Percentiles rank a stretch among this genome's conserved stretches.
These are phyloP conservation scores for Saccharomycopsis sp. DNA, from an alignment of 805 yeast species.

Conservation along the genomic window DNA sequence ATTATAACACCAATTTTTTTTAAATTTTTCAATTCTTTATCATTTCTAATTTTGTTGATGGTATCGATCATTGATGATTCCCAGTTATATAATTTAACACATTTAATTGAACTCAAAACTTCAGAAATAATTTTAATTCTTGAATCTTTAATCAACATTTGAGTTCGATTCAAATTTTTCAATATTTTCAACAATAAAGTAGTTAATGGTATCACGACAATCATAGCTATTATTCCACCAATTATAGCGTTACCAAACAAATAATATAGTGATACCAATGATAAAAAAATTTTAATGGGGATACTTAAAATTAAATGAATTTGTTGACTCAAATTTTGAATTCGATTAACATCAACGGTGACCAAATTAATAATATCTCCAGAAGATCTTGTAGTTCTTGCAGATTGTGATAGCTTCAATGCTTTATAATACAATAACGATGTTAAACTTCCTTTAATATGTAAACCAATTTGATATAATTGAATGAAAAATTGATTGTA, in stretches of 20 bases:
- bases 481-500: slow-evolving; percentile 62
- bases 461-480: slow-evolving; percentile 55
- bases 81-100: slow-evolving; percentile 63
- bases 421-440: slow-evolving; percentile 67
- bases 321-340: slow-evolving; percentile 51
- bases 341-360: slow-evolving; percentile 67
- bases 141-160: slow-evolving; percentile 55
- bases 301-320: slow-evolving; percentile 50
- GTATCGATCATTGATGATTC: slow-evolving; percentile 54
- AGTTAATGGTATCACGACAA: slow-evolving; percentile 52
- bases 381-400: slow-evolving; percentile 52
- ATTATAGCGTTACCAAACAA: slow-evolving; percentile 46
- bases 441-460: slow-evolving; percentile 57
- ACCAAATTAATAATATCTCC: slow-evolving; percentile 77
- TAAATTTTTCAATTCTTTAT: slow-evolving; percentile 47
- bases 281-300: slow-evolving; percentile 49
- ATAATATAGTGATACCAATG: slow-evolving; percentile 46
- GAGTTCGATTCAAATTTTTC: slow-evolving; percentile 41
- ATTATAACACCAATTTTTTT: slow-evolving; percentile 41
- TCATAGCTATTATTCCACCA: slow-evolving; percentile 48
- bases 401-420: slow-evolving; percentile 54
- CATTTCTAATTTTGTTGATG: slow-evolving; percentile 47
- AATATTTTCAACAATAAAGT: slow-evolving; percentile 40
- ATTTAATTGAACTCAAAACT: slow-evolving; percentile 49
- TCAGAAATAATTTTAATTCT: slow-evolving; percentile 58